phyloP scores from a whole-genome alignment of 2,329 filamentous ascomycete species.

The Leptographium wingfieldii region DNA sequence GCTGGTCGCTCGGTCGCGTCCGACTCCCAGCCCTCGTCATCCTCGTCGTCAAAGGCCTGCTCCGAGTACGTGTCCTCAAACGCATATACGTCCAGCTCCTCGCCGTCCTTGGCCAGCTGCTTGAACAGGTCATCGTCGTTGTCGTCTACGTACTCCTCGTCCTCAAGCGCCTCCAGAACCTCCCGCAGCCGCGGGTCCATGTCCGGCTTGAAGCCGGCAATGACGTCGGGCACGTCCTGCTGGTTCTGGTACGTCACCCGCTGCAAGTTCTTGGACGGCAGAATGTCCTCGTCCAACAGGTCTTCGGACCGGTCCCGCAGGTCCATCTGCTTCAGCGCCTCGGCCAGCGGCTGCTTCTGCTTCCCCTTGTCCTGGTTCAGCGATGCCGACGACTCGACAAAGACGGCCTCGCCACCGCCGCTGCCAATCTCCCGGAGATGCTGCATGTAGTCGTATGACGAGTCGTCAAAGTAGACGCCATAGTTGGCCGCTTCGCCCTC shows the following conservation, averaged over 20 bases:
- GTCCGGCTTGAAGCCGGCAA: constrained; percentile 90
- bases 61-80: constrained; percentile 51
- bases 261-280: constrained; percentile 68
- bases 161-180: constrained; percentile 83
- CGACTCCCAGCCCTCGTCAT: constrained; percentile 87
- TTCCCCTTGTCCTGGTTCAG: constrained; percentile 57
- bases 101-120: constrained; percentile 28
- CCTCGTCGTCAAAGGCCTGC: constrained; percentile 35
- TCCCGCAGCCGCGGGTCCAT: constrained; percentile 93
- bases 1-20: constrained; percentile 78
- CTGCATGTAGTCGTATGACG: constrained; percentile 98
- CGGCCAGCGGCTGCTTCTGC: constrained; percentile 72
- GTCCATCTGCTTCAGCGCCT: constrained; percentile 57
- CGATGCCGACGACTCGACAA: constrained; percentile 60
- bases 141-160: constrained; percentile 84
- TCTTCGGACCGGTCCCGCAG: constrained; percentile 40
- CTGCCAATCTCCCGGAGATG: constrained; percentile 80
- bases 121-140: constrained; percentile 83
- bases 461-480: constrained; percentile 90
- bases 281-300: constrained; percentile 59
- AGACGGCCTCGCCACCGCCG: constrained; percentile 64
- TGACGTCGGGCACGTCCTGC: constrained; percentile 81
- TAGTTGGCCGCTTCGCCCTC: constrained; percentile 93
- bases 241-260: constrained; percentile 79
- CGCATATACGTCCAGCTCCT: constrained; percentile 51